Evolutionary conservation across 257 asterid genomes (phyloP).

Genomic region (Orobanche coerulescens): DNA sequence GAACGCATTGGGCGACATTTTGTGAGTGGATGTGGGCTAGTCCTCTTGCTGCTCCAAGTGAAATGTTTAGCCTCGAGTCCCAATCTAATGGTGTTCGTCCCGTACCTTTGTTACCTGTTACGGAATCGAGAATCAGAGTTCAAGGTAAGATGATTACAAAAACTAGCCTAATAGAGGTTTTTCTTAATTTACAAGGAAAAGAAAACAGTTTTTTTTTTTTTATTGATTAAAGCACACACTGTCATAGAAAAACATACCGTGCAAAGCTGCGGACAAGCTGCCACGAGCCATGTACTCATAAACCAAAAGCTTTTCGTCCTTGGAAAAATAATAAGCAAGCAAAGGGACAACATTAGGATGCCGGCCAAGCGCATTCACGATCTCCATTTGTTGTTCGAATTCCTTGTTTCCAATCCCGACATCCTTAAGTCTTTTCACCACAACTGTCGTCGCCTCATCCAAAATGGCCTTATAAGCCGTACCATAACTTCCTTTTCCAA

Average conservation of each 20-base stretch:
- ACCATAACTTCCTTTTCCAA: conserved; percentile 86
- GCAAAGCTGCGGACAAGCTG: conserved; percentile 78
- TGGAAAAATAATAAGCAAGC: conserved; percentile 81
- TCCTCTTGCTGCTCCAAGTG: conserved; percentile 74
- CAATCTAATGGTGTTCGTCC: conserved; percentile 58
- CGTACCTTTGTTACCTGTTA: conserved; percentile 40
- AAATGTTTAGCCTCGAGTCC: conserved; percentile 69
- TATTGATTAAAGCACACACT: background rate
- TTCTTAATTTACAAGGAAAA: background rate
- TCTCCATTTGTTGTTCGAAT: conserved; percentile 86
- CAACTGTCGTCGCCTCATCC: conserved; percentile 72
- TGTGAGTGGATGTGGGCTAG: conserved; percentile 67
- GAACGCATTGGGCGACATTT: conserved; percentile 47
- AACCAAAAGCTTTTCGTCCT: conserved; percentile 92
- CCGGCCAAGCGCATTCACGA: conserved; percentile 38
- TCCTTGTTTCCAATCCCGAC: conserved; percentile 66
- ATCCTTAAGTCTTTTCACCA: conserved; percentile 78
- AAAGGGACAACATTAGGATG: conserved; percentile 60
- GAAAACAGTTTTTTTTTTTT: no score
- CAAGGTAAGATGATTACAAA: background rate
- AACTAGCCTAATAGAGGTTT: background rate
- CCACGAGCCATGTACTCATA: conserved; percentile 69
- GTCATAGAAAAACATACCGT: conserved; percentile 36
- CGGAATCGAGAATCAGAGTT: background rate
- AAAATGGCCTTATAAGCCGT: conserved; percentile 80